Evolutionary conservation across 768 basidiomycete species (phyloP).

Genomic region (Royoungia palumana): DNA sequence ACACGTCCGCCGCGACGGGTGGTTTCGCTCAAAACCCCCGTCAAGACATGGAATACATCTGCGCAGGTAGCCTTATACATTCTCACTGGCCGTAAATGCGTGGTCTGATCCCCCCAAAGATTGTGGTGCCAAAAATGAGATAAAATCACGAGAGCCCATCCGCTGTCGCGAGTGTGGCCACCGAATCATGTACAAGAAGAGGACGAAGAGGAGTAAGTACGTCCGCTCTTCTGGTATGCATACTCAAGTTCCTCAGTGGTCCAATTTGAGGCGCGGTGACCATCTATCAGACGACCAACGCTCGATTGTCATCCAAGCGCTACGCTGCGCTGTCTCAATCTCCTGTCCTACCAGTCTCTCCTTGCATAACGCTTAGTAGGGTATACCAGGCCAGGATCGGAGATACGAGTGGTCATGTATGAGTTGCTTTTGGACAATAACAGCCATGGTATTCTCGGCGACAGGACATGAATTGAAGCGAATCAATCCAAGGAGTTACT

Average conservation of each 20-base stretch:
- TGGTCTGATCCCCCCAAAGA: constrained; percentile 45
- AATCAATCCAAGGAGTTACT: too few species aligned
- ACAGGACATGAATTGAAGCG: too few species aligned
- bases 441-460: too few species aligned
- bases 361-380: neutral
- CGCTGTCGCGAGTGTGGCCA: constrained; percentile 97
- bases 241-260: constrained; percentile 25
- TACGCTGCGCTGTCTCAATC: neutral
- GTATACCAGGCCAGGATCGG: neutral
- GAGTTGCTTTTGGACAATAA: neutral
- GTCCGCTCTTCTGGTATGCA: neutral
- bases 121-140: constrained; percentile 90
- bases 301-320: too few species aligned
- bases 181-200: constrained; percentile 98
- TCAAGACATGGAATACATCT: constrained; percentile 80
- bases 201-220: constrained; percentile 85
- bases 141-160: constrained; percentile 87
- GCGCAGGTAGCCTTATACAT: constrained; percentile 59
- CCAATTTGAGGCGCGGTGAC: constrained; percentile 33
- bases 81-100: neutral
- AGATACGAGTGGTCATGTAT: neutral
- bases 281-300: too few species aligned
- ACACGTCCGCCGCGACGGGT: constrained; percentile 32
- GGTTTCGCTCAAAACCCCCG: constrained; percentile 39
- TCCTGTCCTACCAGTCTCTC: neutral